Percentiles rank a stretch among this genome's conserved stretches.
Evolutionary conservation across 139 green algal genomes (phyloP).

Genomic region (Axilococcus clingmanii): DNA sequence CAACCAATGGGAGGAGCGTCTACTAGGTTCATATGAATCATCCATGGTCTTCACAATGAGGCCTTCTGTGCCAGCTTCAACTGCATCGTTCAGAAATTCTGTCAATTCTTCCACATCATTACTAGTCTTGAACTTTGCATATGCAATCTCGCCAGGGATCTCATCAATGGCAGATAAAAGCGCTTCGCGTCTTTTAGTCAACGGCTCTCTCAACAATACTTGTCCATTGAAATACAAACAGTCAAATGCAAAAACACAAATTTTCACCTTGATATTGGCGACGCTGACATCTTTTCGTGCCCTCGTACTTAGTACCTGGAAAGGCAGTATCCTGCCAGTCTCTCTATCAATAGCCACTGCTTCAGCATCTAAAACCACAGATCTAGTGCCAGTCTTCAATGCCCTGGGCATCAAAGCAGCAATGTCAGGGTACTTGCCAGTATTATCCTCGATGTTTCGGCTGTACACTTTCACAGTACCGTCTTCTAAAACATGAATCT

Average conservation of each 20-base stretch:
- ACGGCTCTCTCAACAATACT: conserved; percentile 59
- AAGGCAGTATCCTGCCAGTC: conserved; percentile 77
- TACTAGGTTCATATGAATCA: conserved; percentile 81
- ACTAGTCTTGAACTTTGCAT: conserved; percentile 67
- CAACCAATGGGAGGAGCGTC: conserved; percentile 81
- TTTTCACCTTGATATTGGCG: conserved; percentile 76
- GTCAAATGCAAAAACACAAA: conserved; percentile 92
- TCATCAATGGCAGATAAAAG: conserved; percentile 56
- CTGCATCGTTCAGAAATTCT: conserved; percentile 82
- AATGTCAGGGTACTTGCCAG: conserved; percentile 88
- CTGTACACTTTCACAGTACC: conserved; percentile 62
- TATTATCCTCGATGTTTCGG: conserved; percentile 89
- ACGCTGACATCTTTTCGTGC: conserved; percentile 82
- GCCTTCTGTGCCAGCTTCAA: conserved; percentile 81
- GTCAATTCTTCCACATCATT: conserved; percentile 80
- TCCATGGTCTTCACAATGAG: conserved; percentile 90
- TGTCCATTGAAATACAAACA: conserved; percentile 92
- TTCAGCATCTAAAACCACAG: conserved; percentile 87
- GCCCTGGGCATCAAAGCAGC: conserved; percentile 42
- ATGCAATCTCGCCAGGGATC: conserved; percentile 62
- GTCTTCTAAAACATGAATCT: conserved; percentile 67
- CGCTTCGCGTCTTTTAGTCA: conserved; percentile 63
- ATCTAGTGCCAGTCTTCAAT: conserved; percentile 25
- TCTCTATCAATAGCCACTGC: conserved; percentile 79
- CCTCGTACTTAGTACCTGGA: conserved; percentile 87